These are phyloP conservation scores for Cladorrhinum sp. DNA, from an alignment of 2,329 filamentous ascomycete genomes.

Conservation along the genomic window DNA sequence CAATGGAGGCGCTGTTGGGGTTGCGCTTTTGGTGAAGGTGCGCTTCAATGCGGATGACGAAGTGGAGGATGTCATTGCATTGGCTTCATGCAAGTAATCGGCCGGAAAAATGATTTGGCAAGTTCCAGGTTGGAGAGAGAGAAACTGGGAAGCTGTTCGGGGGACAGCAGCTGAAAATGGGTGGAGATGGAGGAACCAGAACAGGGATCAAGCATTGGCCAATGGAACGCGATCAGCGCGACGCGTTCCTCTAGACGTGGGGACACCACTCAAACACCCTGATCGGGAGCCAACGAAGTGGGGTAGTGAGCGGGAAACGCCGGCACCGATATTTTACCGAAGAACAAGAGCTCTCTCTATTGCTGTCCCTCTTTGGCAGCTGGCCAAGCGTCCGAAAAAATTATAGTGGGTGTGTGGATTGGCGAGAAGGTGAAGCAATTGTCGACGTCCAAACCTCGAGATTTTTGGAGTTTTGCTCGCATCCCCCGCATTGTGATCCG, in stretches of 20 bases:
- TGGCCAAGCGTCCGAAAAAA: conserved; percentile 1
- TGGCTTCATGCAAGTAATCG: neutral
- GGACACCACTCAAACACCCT: neutral
- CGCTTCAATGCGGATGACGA: conserved; percentile 17
- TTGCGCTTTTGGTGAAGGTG: conserved; percentile 7
- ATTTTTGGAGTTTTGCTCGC: neutral
- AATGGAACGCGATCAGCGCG: conserved; percentile 2
- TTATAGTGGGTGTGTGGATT: neutral
- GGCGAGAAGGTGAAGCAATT: neutral
- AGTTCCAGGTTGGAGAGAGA: neutral
- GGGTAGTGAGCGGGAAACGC: neutral
- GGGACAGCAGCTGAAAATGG: neutral
- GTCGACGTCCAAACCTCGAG: neutral
- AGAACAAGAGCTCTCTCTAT: neutral
- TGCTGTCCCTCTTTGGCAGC: neutral
- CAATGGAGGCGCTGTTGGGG: neutral
- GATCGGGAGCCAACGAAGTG: neutral
- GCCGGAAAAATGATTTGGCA: neutral
- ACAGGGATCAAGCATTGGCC: conserved; percentile 6
- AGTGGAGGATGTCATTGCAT: conserved; percentile 18
- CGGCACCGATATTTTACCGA: conserved; percentile 12
- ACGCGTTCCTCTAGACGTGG: neutral
- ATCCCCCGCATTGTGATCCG: neutral
- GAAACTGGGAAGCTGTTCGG: neutral
- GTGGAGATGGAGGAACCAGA: neutral